These are phyloP conservation scores for Erysimum cheiri DNA, from an alignment of 441 rosid species.

Conservation along the genomic window DNA sequence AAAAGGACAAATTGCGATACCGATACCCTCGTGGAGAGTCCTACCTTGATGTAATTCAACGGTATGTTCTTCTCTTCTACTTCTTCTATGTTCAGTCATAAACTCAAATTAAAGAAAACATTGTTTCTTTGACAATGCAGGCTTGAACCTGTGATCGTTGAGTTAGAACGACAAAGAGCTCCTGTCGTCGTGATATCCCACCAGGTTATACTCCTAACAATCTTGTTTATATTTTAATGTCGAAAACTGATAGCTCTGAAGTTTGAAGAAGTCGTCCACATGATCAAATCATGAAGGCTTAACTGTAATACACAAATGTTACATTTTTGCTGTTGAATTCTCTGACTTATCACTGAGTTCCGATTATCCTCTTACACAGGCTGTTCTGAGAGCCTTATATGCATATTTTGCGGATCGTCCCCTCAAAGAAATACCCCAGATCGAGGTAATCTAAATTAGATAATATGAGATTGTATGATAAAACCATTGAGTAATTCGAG, in stretches of 20 bases:
- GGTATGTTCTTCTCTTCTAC: constrained; percentile 52
- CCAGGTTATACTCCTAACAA: constrained; percentile 66
- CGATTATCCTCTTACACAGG: constrained; percentile 54
- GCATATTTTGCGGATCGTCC: constrained; percentile 99
- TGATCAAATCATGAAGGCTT: constrained; percentile 15
- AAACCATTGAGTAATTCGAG: neutral
- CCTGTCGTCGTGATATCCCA: constrained; percentile 97
- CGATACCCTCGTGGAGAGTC: constrained; percentile 99
- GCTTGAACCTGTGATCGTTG: constrained; percentile 97
- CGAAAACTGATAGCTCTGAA: neutral
- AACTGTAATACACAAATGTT: neutral
- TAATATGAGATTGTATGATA: neutral
- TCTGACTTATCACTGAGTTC: constrained; percentile 21
- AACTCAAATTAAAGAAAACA: constrained; percentile 24
- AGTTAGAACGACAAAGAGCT: constrained; percentile 97
- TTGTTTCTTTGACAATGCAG: constrained; percentile 53
- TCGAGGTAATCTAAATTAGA: constrained; percentile 66
- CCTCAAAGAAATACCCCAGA: constrained; percentile 93
- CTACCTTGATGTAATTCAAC: constrained; percentile 97
- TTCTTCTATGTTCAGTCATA: neutral
- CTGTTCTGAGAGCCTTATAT: constrained; percentile 95
- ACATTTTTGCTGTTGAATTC: neutral
- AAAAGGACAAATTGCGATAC: constrained; percentile 93
- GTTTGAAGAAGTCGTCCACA: constrained; percentile 1
- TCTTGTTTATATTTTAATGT: constrained; percentile 14